Evolutionary conservation across 257 asterid species (phyloP).

Genomic region (Scutellaria baicalensis): DNA sequence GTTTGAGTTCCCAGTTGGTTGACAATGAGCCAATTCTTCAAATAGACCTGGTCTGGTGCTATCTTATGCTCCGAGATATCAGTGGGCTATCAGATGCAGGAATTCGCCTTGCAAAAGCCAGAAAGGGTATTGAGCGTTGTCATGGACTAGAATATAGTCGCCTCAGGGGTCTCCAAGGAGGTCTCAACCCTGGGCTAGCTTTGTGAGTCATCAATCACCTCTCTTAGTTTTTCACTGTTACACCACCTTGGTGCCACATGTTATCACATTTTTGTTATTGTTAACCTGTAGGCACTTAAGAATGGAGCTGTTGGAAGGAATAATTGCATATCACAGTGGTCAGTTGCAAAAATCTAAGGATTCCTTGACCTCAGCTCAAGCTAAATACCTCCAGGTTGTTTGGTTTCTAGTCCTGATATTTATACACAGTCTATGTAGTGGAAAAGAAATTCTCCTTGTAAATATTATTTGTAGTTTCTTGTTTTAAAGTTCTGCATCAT

Average conservation of each 20-base stretch:
- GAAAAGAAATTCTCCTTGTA: too few species aligned
- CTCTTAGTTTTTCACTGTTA: background rate
- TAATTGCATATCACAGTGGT: conserved; percentile 77
- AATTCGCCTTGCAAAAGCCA: conserved; percentile 72
- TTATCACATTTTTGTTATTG: background rate
- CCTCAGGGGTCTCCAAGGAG: conserved; percentile 78
- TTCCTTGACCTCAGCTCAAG: conserved; percentile 62
- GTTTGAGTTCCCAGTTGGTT: conserved; percentile 56
- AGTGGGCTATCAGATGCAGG: conserved; percentile 91
- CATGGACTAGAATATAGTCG: conserved; percentile 93
- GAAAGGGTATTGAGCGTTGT: conserved; percentile 88
- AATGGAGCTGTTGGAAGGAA: conserved; percentile 89
- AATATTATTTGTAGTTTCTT: too few species aligned
- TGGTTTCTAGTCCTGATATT: background rate
- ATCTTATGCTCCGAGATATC: conserved; percentile 87
- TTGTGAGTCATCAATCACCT: conserved; percentile 39
- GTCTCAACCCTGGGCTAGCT: conserved; percentile 76
- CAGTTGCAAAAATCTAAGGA: conserved; percentile 55
- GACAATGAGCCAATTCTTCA: conserved; percentile 89
- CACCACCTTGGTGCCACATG: conserved; percentile 4
- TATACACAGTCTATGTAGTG: background rate
- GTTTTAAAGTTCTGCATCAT: too few species aligned
- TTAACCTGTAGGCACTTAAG: conserved; percentile 59
- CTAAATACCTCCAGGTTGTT: conserved; percentile 56
- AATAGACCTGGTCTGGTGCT: conserved; percentile 99